These are phyloP conservation scores for Hsuehochloa calcarea DNA, from an alignment of 176 grass and related monocot species.

Conservation along the genomic window DNA sequence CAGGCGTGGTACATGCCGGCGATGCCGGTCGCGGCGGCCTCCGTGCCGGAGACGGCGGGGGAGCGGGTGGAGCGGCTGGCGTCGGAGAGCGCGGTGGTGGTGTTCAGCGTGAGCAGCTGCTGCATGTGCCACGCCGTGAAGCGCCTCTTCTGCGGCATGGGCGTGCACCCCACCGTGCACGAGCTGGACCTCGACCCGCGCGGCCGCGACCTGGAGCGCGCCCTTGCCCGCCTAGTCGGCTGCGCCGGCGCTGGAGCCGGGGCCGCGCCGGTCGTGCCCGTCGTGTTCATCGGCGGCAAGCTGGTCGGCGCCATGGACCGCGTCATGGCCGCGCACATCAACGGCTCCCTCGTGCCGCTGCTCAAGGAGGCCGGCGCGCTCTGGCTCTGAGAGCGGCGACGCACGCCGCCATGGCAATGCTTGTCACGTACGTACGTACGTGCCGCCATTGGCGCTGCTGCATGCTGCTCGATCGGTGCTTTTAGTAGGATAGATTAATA, in stretches of 20 bases:
- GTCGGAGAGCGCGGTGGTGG: constrained; percentile 89
- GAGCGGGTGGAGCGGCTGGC: constrained; percentile 86
- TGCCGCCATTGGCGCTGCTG: background rate
- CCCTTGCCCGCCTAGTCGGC: constrained; percentile 66
- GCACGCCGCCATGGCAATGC: background rate
- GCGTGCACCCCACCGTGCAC: constrained; percentile 83
- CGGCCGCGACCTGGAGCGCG: constrained; percentile 69
- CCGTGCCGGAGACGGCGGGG: constrained; percentile 52
- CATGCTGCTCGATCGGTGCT: background rate
- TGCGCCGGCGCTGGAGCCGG: background rate
- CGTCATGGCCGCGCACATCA: constrained; percentile 97
- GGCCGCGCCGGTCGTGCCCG: constrained; percentile 46
- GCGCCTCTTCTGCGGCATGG: constrained; percentile 98
- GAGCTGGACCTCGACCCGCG: constrained; percentile 89
- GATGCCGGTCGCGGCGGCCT: background rate
- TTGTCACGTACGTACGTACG: background rate
- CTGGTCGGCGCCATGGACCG: constrained; percentile 91
- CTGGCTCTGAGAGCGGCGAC: constrained; percentile 54
- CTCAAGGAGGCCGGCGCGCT: constrained; percentile 94
- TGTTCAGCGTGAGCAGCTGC: constrained; percentile 98
- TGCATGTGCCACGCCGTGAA: constrained; percentile 99
- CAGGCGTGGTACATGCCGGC: constrained; percentile 65
- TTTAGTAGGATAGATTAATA: constrained; percentile 37
- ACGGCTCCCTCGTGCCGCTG: constrained; percentile 85
- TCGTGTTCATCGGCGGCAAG: constrained; percentile 91